These are phyloP conservation scores for Casuarina equisetifolia DNA, from an alignment of 306 rosid species.

Conservation along the genomic window DNA sequence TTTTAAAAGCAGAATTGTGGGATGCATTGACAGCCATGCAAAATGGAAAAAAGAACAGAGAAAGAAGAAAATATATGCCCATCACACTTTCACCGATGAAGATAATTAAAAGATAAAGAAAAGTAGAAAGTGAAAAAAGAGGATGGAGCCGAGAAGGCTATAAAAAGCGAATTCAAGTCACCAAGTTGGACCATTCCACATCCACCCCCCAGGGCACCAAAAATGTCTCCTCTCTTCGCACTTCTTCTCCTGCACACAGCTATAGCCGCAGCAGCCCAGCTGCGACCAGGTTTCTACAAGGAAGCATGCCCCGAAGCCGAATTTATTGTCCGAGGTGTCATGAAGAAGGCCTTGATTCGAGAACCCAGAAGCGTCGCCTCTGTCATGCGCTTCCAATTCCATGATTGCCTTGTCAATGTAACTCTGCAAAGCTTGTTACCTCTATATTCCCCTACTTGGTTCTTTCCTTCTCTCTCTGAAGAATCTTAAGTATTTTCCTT, in stretches of 20 bases:
- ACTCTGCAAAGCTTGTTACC: background rate
- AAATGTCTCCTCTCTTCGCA: conserved; percentile 28
- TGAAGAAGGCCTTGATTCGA: conserved; percentile 53
- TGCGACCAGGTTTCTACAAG: conserved; percentile 58
- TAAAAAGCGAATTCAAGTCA: background rate
- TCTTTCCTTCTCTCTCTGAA: background rate
- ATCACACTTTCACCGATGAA: too few species aligned
- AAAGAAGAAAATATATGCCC: background rate
- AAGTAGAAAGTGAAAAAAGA: background rate
- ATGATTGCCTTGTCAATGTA: conserved; percentile 86
- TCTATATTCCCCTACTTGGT: background rate
- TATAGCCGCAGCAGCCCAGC: conserved; percentile 30
- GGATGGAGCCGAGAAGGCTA: background rate
- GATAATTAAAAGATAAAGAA: background rate
- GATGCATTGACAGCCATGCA: conserved; percentile 9
- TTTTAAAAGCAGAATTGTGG: too few species aligned
- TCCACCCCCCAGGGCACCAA: background rate
- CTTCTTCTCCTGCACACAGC: conserved; percentile 33
- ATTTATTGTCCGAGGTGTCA: conserved; percentile 50
- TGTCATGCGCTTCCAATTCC: conserved; percentile 86
- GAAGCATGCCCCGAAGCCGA: conserved; percentile 64
- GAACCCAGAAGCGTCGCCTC: conserved; percentile 86
- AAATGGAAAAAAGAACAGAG: background rate
- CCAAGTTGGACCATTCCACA: background rate
- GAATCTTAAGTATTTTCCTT: background rate